phyloP scores from a whole-genome alignment of 192 early-diverging fungal genomes.

The Borealophlyctis nickersoniae region DNA sequence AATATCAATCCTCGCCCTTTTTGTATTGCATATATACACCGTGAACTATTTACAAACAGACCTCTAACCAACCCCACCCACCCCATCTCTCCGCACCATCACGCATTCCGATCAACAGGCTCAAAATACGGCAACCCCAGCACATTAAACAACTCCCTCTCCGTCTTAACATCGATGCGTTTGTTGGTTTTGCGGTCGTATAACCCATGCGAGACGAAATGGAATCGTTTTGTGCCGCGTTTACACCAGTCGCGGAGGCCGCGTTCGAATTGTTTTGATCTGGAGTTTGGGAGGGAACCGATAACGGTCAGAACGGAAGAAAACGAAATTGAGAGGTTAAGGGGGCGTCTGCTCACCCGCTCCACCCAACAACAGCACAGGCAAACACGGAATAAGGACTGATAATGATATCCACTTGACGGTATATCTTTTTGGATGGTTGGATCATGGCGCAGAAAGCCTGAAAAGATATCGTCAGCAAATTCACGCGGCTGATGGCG shows the following conservation, averaged over 20 bases:
- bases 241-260: slow-evolving; percentile 24
- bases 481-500: not conserved
- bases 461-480: slow-evolving; percentile 4
- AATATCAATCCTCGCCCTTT: too few species aligned
- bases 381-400: slow-evolving; percentile 11
- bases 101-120: slow-evolving; percentile 25
- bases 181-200: slow-evolving; percentile 22
- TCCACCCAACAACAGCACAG: slow-evolving; percentile 19
- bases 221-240: slow-evolving; percentile 6
- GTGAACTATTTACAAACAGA: not conserved
- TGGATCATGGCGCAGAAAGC: slow-evolving; percentile 26
- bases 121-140: slow-evolving; percentile 27
- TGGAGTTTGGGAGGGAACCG: too few species aligned
- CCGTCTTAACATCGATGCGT: slow-evolving; percentile 19
- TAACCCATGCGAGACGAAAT: slow-evolving; percentile 34
- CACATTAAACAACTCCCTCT: slow-evolving; percentile 25
- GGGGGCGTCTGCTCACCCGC: too few species aligned
- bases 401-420: slow-evolving; percentile 39
- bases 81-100: not conserved
- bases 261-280: slow-evolving; percentile 36
- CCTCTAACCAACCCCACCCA: not conserved
- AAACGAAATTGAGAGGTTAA: too few species aligned
- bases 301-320: too few species aligned
- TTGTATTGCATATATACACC: too few species aligned
- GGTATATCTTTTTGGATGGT: slow-evolving; percentile 17